phyloP scores from a whole-genome alignment of 768 basidiomycete species.

The Heimioporus sp. region DNA sequence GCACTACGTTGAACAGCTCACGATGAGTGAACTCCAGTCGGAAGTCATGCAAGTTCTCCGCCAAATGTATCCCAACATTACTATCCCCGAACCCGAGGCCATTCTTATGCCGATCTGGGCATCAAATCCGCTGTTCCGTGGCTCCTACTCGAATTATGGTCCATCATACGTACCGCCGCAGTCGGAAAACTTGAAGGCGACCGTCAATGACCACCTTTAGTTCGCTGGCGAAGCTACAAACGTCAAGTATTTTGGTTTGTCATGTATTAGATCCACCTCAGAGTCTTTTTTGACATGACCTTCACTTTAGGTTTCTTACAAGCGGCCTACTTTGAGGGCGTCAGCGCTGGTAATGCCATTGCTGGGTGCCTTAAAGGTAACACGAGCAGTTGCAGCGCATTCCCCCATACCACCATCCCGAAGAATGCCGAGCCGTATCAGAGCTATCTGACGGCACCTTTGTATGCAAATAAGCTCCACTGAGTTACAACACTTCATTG shows the following conservation, averaged over 20 bases:
- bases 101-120: slow-evolving; percentile 60
- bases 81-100: slow-evolving; percentile 53
- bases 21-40: slow-evolving; percentile 42
- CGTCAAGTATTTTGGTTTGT: slow-evolving; percentile 54
- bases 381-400: slow-evolving; percentile 16
- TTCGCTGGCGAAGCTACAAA: slow-evolving; percentile 66
- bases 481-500: no score
- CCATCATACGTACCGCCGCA: slow-evolving; percentile 54
- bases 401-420: slow-evolving; percentile 27
- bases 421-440: slow-evolving; percentile 35
- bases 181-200: slow-evolving; percentile 55
- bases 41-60: slow-evolving; percentile 59
- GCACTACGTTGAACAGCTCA: slow-evolving; percentile 53
- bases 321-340: slow-evolving; percentile 58
- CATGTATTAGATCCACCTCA: background rate
- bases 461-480: background rate
- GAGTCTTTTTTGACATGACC: background rate
- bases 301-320: slow-evolving; percentile 48
- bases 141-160: slow-evolving; percentile 70
- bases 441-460: slow-evolving; percentile 8
- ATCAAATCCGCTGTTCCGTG: slow-evolving; percentile 41
- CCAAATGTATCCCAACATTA: slow-evolving; percentile 55
- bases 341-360: slow-evolving; percentile 37
- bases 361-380: slow-evolving; percentile 39
- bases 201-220: slow-evolving; percentile 50